phyloP scores from a whole-genome alignment of 179 eudicot species.

The Silene coronaria region DNA sequence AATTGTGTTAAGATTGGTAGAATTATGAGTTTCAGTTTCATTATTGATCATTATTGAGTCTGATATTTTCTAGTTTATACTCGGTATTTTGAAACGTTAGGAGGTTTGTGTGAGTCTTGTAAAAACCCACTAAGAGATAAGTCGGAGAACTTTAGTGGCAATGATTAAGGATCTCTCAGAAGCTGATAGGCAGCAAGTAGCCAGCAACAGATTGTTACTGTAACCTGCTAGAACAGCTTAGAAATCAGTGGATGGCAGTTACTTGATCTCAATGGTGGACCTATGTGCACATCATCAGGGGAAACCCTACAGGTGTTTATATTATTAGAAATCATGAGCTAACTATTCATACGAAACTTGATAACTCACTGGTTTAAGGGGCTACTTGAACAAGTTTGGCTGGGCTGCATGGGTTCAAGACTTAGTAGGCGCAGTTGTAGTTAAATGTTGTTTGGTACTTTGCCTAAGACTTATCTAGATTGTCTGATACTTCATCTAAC shows the following conservation, averaged over 20 bases:
- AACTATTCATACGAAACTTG: neutral
- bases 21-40: neutral
- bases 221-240: neutral
- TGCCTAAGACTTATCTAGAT: neutral
- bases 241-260: neutral
- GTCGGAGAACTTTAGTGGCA: neutral
- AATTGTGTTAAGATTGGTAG: neutral
- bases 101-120: neutral
- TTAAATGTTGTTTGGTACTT: neutral
- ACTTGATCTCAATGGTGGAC: neutral
- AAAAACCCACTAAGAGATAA: neutral
- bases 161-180: neutral
- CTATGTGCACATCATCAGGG: neutral
- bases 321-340: neutral
- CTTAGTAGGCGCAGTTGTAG: neutral
- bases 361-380: neutral
- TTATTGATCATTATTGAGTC: neutral
- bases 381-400: neutral
- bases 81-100: neutral
- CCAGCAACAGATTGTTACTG: neutral
- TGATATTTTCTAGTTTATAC: conserved; percentile 2
- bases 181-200: neutral
- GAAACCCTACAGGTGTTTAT: neutral
- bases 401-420: neutral
- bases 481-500: neutral